Evolutionary conservation across 331 rosid species (phyloP).

Genomic region (Malus hybrid): DNA sequence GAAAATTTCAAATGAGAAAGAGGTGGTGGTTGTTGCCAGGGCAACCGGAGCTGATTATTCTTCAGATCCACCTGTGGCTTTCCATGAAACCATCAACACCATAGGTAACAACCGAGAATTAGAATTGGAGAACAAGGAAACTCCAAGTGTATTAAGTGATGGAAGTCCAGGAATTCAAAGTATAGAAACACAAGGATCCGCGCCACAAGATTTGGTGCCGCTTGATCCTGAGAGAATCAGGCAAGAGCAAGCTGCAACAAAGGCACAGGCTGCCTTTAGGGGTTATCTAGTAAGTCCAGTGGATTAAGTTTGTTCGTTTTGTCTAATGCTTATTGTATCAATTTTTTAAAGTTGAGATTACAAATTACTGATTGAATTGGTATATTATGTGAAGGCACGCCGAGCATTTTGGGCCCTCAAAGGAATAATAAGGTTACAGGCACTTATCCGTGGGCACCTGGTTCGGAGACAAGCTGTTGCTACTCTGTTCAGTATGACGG

Average conservation of each 20-base stretch:
- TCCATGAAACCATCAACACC: constrained; percentile 21
- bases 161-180: constrained; percentile 38
- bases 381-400: constrained; percentile 73
- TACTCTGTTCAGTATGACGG: constrained; percentile 69
- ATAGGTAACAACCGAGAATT: constrained; percentile 30
- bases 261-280: constrained; percentile 86
- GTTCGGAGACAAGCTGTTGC: constrained; percentile 95
- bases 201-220: constrained; percentile 34
- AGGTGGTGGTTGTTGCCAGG: constrained; percentile 47
- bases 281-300: constrained; percentile 69
- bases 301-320: background rate
- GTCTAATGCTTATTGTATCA: background rate
- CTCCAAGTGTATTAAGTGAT: constrained; percentile 27
- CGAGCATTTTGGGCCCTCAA: constrained; percentile 88
- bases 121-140: constrained; percentile 44
- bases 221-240: constrained; percentile 52
- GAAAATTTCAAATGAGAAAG: constrained; percentile 56
- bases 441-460: constrained; percentile 96
- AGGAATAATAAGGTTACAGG: constrained; percentile 99
- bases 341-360: constrained; percentile 8
- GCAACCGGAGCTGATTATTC: constrained; percentile 42
- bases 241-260: constrained; percentile 75
- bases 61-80: constrained; percentile 40
- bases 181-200: constrained; percentile 41
- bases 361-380: constrained; percentile 4